Evolutionary conservation across 805 yeast genomes (phyloP).

Genomic region (Kluyveromyces siamensis): DNA sequence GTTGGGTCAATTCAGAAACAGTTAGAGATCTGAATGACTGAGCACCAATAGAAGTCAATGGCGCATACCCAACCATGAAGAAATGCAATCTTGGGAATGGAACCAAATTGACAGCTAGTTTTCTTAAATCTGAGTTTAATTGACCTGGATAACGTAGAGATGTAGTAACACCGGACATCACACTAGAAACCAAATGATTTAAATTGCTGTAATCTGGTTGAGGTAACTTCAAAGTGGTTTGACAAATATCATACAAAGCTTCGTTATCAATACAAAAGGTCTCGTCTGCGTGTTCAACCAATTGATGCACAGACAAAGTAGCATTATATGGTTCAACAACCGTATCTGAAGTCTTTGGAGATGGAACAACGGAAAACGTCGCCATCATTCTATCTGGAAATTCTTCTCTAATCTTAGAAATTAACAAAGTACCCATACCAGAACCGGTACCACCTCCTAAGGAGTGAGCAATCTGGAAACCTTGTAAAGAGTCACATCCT

Average conservation of each 20-base stretch:
- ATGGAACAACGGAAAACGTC: conserved; percentile 86
- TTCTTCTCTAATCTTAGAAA: conserved; percentile 82
- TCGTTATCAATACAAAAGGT: conserved; percentile 94
- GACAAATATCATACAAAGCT: conserved; percentile 85
- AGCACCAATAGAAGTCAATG: conserved; percentile 72
- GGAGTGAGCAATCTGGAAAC: conserved; percentile 83
- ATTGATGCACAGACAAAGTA: conserved; percentile 80
- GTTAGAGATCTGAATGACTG: conserved; percentile 75
- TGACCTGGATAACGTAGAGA: conserved; percentile 93
- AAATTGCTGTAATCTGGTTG: conserved; percentile 75
- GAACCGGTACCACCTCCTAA: conserved; percentile 94
- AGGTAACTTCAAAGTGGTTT: conserved; percentile 69
- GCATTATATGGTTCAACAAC: conserved; percentile 95
- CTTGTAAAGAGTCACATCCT: conserved; percentile 86
- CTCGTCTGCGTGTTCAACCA: conserved; percentile 85
- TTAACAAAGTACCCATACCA: conserved; percentile 87
- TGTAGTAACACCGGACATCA: conserved; percentile 93
- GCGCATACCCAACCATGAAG: conserved; percentile 94
- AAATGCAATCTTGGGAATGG: conserved; percentile 94
- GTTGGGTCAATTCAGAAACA: conserved; percentile 89
- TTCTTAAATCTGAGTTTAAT: conserved; percentile 85
- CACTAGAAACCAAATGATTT: conserved; percentile 76
- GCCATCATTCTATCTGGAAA: conserved; percentile 96
- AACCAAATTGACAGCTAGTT: conserved; percentile 86
- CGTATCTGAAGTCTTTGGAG: conserved; percentile 85